Base-by-base conservation (phyloP, 1,284 basidiomycete species). In the Boletus mariae region DNA sequence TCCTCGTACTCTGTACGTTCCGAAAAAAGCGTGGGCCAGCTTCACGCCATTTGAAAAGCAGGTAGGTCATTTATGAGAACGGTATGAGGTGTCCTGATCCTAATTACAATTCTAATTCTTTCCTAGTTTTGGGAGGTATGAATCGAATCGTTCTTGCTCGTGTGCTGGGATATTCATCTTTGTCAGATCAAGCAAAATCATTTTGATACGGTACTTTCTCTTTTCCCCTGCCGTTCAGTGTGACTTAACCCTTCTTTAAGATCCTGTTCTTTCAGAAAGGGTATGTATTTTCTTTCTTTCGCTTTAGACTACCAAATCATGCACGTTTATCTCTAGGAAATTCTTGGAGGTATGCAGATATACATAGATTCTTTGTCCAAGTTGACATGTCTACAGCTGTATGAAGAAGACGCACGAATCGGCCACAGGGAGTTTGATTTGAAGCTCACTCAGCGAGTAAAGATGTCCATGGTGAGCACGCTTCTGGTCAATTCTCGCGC, bases 221-320 rank as follows among this genome's bases (percentile, higher is more conserved):
- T 10, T 37, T 44, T 35, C 25, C 26, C 37, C 20, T 26, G 23
- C 37, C 32, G 45, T 47, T 40, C 26, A 9, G 23, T 34, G 10
- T 17, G 17, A 45, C 52, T 61, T 52, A 57, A 38, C 56, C 40
- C 46, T 55, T 57, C 47, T 56, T 69, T 56, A 61, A 92, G 77
- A 80, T 98, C 17, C 73, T 99, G 41, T 99, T 99, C 78, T 99
- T 99, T 75, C 96, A 99, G 71, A 98, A 92, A 85, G 84, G 94
- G 93, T 83, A 76, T 68, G 74, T 68, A 55, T 54, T 42, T 46
- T 45, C 20, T 43, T 40, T 15, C 1, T 48, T 46, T 32, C 1
- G 2, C 20, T 23, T 20, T 34, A 12, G 3, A 37, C 42, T 4
- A 15, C 53, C 65, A 11, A 57, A 31, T 9, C 10, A 10, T 42